These are phyloP conservation scores for Colletotrichum tofieldiae DNA, from an alignment of 2,329 filamentous ascomycete species.

Conservation along the genomic window DNA sequence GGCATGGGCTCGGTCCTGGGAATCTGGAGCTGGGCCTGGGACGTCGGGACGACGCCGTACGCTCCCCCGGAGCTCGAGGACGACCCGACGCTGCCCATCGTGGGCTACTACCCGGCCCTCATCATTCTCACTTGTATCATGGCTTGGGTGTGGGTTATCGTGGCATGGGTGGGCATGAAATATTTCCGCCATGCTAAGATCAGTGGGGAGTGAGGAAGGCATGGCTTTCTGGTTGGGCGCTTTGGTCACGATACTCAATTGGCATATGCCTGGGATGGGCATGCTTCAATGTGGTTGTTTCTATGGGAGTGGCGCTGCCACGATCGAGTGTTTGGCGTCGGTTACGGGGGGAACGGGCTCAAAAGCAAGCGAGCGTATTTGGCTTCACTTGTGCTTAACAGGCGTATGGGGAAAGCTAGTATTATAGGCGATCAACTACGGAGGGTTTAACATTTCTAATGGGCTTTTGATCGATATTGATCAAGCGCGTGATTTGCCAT, in stretches of 20 bases:
- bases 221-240: not conserved
- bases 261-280: not conserved
- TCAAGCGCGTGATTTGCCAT: not conserved
- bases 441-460: too few relatives aligned
- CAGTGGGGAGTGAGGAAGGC: slow-evolving; percentile 66
- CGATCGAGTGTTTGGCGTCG: not conserved
- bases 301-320: not conserved
- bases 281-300: not conserved
- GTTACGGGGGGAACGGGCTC: not conserved
- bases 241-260: not conserved
- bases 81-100: slow-evolving; percentile 93
- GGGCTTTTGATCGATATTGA: not conserved
- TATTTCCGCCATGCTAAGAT: slow-evolving; percentile 99
- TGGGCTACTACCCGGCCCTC: slow-evolving; percentile 96
- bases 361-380: slow-evolving; percentile 7
- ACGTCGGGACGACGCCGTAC: slow-evolving; percentile 95
- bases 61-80: slow-evolving; percentile 96
- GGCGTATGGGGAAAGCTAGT: not conserved
- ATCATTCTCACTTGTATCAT: slow-evolving; percentile 95
- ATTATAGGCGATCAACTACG: not conserved
- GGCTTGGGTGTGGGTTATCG: slow-evolving; percentile 98
- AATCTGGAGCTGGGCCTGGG: slow-evolving; percentile 99
- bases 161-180: slow-evolving; percentile 99
- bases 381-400: not conserved
- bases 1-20: slow-evolving; percentile 97